phyloP scores from a whole-genome alignment of 1,284 basidiomycete species.

The Taiwanofungus camphoratus region DNA sequence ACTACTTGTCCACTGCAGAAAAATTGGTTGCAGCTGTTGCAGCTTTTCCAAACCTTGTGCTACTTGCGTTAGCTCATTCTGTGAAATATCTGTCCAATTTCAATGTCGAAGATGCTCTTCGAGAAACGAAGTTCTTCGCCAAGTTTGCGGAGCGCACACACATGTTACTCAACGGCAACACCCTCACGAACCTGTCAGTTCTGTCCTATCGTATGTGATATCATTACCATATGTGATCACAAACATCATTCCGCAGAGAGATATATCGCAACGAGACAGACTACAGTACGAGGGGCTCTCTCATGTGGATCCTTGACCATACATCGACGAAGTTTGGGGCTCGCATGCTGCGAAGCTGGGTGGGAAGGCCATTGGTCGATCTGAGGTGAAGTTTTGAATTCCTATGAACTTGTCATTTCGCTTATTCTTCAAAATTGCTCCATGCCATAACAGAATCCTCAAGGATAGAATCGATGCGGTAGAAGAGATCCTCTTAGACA shows the following conservation, averaged over 20 bases:
- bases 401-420: constrained; percentile 7
- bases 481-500: constrained; percentile 67
- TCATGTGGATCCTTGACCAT: constrained; percentile 84
- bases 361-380: constrained; percentile 81
- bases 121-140: constrained; percentile 72
- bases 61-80: constrained; percentile 73
- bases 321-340: constrained; percentile 88
- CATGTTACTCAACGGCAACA: constrained; percentile 89
- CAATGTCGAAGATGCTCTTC: constrained; percentile 69
- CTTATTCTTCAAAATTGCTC: not conserved
- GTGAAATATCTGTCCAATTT: constrained; percentile 77
- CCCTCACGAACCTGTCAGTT: constrained; percentile 72
- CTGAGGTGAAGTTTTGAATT: constrained; percentile 47
- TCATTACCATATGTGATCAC: constrained; percentile 3
- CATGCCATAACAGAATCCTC: constrained; percentile 46
- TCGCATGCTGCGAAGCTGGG: constrained; percentile 80
- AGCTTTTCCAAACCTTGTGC: constrained; percentile 68
- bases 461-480: constrained; percentile 80
- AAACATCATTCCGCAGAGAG: constrained; percentile 42
- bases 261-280: constrained; percentile 90
- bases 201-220: constrained; percentile 1
- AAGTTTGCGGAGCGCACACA: constrained; percentile 76
- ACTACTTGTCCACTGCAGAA: constrained; percentile 17
- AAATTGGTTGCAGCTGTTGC: constrained; percentile 57
- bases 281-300: constrained; percentile 65